Conservation (phyloP, 305 asterid genomes). For the Fraxinus velutina region DNA sequence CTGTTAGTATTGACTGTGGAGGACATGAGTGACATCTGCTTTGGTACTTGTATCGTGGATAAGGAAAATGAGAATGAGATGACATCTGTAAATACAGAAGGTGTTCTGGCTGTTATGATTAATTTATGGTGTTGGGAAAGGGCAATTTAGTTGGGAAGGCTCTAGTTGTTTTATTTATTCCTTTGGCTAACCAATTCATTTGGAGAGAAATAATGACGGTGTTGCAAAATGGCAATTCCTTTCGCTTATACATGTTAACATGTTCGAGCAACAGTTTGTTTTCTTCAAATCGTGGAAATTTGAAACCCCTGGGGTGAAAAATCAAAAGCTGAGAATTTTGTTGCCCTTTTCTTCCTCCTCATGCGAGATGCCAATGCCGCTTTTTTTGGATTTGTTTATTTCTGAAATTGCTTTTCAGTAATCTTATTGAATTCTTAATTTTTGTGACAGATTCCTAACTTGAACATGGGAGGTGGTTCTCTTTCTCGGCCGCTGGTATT, state of each 20-base stretch:
- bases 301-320: not conserved
- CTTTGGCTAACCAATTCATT: not conserved
- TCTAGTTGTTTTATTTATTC: not conserved
- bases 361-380: not conserved
- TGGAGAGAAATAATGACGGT: not conserved
- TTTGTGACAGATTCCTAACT: conserved; percentile 26
- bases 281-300: not conserved
- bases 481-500: conserved; percentile 12
- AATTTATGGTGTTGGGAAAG: not conserved
- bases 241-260: not conserved
- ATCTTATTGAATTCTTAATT: not conserved
- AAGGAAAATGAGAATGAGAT: too few relatives aligned
- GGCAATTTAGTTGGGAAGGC: not conserved
- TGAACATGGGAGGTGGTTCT: conserved; percentile 1
- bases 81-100: not conserved
- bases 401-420: not conserved
- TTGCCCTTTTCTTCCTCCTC: not conserved
- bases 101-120: not conserved
- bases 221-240: too few relatives aligned
- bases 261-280: not conserved
- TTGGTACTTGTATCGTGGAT: too few relatives aligned
- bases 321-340: not conserved
- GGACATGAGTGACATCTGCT: not conserved
- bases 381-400: not conserved
- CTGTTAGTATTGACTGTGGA: not conserved